Percentiles rank a stretch among this genome's conserved stretches.
Conservation (phyloP, 2,329 filamentous ascomycete genomes). For the Clonostachys rosea region DNA sequence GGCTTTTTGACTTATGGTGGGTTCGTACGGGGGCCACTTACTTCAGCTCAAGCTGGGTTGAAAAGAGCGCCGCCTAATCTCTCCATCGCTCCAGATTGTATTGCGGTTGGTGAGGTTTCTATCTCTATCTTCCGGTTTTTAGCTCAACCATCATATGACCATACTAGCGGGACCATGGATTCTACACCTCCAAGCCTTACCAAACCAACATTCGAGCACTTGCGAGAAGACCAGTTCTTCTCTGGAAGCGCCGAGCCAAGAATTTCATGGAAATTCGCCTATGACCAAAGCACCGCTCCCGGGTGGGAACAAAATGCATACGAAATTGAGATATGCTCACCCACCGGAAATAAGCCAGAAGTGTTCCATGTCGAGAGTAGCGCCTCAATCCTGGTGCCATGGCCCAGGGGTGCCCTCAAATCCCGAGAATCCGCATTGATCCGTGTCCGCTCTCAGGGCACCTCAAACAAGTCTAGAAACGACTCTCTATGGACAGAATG, state of each 20-base stretch:
- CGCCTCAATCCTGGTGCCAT: constrained; percentile 4
- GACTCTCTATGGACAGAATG: not conserved
- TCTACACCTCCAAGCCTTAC: no score
- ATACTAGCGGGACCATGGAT: no score
- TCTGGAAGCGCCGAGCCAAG: constrained; percentile 1
- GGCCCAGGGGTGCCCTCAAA: constrained; percentile 11
- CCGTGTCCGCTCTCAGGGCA: constrained; percentile 10
- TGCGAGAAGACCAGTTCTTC: no score
- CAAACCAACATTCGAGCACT: no score
- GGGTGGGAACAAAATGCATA: constrained; percentile 9
- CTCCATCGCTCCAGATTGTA: no score
- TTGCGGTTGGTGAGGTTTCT: no score
- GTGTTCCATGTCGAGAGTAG: constrained; percentile 1
- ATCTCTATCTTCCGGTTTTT: no score
- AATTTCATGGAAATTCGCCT: constrained; percentile 9
- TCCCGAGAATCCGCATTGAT: constrained; percentile 17
- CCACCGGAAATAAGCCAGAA: not conserved
- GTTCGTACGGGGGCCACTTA: no score
- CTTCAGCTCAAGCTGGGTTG: no score
- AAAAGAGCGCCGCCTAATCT: no score
- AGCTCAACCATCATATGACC: no score
- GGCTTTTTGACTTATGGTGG: no score
- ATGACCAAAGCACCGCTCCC: not conserved
- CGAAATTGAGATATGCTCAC: constrained; percentile 7
- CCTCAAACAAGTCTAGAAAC: not conserved